These are phyloP conservation scores for Psilocybe sp. DNA, from an alignment of 768 basidiomycete species.

Conservation along the genomic window DNA sequence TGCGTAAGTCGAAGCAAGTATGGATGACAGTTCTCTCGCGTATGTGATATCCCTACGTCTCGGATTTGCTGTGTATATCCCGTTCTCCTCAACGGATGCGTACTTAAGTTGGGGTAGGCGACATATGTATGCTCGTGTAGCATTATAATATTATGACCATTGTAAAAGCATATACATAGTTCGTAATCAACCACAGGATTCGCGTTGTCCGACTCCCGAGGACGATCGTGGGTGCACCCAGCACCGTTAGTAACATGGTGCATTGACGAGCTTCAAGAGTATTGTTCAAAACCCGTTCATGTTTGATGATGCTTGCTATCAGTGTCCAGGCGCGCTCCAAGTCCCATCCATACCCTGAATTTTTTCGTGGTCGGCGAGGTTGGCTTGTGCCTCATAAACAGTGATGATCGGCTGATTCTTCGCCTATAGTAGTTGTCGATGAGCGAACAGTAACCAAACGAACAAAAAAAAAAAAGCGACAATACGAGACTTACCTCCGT, in stretches of 20 bases:
- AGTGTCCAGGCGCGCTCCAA: conserved; percentile 43
- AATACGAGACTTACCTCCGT: conserved; percentile 47
- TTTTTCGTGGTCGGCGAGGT: conserved; percentile 84
- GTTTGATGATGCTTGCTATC: conserved; percentile 3
- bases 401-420: conserved; percentile 78
- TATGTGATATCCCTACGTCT: too few relatives aligned
- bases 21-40: conserved; percentile 1
- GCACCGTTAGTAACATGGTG: too few relatives aligned
- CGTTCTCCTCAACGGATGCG: too few relatives aligned
- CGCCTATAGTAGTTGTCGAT: conserved; percentile 40
- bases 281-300: background rate
- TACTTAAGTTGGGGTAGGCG: too few relatives aligned
- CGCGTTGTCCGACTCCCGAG: too few relatives aligned
- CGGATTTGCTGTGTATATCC: too few relatives aligned
- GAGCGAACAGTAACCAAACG: background rate
- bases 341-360: conserved; percentile 75
- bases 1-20: conserved; percentile 10
- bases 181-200: too few relatives aligned
- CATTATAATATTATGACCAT: too few relatives aligned
- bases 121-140: background rate
- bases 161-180: too few relatives aligned
- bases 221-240: too few relatives aligned
- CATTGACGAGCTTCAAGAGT: too few relatives aligned
- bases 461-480: conserved; percentile 4
- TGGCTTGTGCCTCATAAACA: conserved; percentile 86